A percentile compares a stretch with the other conserved stretches of the same genome.
These are phyloP conservation scores for Scheffersomyces titani DNA, from an alignment of 1,139 yeast genomes.

Conservation along the genomic window DNA sequence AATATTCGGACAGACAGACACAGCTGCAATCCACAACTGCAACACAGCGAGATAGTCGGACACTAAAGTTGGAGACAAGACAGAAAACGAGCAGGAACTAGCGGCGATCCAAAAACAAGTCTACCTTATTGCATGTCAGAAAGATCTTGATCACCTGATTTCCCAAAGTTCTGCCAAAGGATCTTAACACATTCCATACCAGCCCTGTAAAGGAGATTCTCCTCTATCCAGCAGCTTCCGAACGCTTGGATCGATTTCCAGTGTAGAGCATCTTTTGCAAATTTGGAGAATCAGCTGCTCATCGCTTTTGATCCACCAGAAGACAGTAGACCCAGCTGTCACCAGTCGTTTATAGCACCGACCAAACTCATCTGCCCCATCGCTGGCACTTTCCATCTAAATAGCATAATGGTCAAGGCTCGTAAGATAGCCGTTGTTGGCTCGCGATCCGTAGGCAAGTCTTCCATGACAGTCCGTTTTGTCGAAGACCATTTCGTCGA, in stretches of 20 bases:
- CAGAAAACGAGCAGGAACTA: neutral
- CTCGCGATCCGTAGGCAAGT: slow-evolving; percentile 87
- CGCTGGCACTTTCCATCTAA: neutral
- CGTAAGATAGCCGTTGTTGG: slow-evolving; percentile 89
- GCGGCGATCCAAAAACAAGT: neutral
- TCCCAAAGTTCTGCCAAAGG: neutral
- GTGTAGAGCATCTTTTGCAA: neutral
- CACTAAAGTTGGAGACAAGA: neutral
- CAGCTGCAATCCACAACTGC: neutral
- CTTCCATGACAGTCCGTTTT: slow-evolving; percentile 82
- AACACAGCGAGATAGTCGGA: neutral
- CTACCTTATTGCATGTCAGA: neutral
- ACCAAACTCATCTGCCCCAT: slow-evolving; percentile 1
- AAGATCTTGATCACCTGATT: neutral
- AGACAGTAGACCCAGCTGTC: neutral
- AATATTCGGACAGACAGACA: neutral
- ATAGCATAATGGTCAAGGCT: slow-evolving; percentile 43
- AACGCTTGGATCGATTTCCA: neutral
- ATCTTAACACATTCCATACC: neutral
- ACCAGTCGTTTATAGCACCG: neutral
- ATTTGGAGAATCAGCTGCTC: neutral
- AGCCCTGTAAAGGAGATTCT: neutral
- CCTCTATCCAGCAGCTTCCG: too few species aligned
- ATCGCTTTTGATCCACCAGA: neutral
- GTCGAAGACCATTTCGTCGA: slow-evolving; percentile 90